Evolutionary conservation across 306 rosid genomes (phyloP).

Genomic region (Lotus japonicus): DNA sequence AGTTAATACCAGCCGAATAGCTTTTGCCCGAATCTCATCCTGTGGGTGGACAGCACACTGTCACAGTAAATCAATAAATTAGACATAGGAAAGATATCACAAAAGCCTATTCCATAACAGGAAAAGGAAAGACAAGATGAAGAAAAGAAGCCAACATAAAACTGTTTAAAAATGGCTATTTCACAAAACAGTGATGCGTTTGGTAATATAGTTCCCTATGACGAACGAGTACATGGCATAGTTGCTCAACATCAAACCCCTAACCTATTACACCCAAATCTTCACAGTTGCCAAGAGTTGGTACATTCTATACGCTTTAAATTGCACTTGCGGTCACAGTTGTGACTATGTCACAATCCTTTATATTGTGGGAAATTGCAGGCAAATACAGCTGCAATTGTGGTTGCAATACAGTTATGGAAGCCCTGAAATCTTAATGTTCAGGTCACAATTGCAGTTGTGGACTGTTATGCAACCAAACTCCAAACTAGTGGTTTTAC

Average conservation of each 20-base stretch:
- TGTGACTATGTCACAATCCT: too few species aligned
- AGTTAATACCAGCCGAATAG: conserved; percentile 86
- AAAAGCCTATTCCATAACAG: background rate
- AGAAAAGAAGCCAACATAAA: background rate
- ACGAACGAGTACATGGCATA: background rate
- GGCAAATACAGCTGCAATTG: too few species aligned
- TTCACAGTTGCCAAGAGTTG: background rate
- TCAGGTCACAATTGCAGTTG: too few species aligned
- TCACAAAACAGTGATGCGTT: background rate
- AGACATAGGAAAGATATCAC: conserved; percentile 10
- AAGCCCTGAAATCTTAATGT: too few species aligned
- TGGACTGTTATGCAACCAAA: too few species aligned
- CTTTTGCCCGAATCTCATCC: conserved; percentile 93
- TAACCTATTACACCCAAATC: background rate
- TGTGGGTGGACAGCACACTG: conserved; percentile 96
- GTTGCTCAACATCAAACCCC: background rate
- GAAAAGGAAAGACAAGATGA: conserved; percentile 4
- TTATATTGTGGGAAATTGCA: too few species aligned
- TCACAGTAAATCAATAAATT: conserved; percentile 26
- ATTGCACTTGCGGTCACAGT: too few species aligned
- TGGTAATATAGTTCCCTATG: background rate
- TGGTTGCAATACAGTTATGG: too few species aligned
- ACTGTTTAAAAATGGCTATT: background rate
- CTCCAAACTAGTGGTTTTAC: background rate
- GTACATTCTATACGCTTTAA: background rate